These are phyloP conservation scores for Agrocybe praecox DNA, from an alignment of 768 basidiomycete species.

Conservation along the genomic window DNA sequence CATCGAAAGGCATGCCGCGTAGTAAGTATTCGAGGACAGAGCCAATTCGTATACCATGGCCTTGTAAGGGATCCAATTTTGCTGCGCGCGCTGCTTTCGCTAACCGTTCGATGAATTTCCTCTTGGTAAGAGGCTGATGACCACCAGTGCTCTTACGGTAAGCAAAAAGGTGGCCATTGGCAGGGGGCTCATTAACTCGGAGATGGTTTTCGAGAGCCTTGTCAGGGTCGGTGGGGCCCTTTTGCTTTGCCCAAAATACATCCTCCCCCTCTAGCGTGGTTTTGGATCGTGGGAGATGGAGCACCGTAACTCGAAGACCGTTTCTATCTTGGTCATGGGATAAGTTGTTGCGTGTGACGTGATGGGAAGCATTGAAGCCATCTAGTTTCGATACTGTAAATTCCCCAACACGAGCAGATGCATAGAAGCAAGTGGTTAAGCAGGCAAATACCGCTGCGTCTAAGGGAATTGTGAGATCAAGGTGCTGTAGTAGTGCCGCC, in stretches of 20 bases:
- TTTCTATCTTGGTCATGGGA: not conserved
- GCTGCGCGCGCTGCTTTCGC: too few relatives aligned
- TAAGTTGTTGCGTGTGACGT: slow-evolving; percentile 30
- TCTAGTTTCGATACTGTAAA: too few relatives aligned
- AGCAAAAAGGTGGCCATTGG: not conserved
- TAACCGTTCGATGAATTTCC: too few relatives aligned
- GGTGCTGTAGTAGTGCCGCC: slow-evolving; percentile 5
- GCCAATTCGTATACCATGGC: slow-evolving; percentile 32
- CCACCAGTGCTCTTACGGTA: not conserved
- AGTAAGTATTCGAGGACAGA: slow-evolving; percentile 27
- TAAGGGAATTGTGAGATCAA: slow-evolving; percentile 30
- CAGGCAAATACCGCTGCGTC: slow-evolving; percentile 39
- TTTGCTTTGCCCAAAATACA: not conserved
- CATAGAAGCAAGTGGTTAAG: slow-evolving; percentile 39
- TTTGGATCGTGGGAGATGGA: not conserved
- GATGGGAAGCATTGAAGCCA: slow-evolving; percentile 25
- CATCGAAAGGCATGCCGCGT: slow-evolving; percentile 19
- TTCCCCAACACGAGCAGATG: slow-evolving; percentile 32
- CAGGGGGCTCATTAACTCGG: not conserved
- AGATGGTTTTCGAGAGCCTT: not conserved
- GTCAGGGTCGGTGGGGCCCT: not conserved
- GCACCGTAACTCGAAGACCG: not conserved
- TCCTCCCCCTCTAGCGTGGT: not conserved
- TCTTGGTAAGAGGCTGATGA: slow-evolving; percentile 12
- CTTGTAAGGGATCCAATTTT: too few relatives aligned